These are phyloP conservation scores for Podospora comata DNA, from an alignment of 495 filamentous ascomycete species.

Conservation along the genomic window DNA sequence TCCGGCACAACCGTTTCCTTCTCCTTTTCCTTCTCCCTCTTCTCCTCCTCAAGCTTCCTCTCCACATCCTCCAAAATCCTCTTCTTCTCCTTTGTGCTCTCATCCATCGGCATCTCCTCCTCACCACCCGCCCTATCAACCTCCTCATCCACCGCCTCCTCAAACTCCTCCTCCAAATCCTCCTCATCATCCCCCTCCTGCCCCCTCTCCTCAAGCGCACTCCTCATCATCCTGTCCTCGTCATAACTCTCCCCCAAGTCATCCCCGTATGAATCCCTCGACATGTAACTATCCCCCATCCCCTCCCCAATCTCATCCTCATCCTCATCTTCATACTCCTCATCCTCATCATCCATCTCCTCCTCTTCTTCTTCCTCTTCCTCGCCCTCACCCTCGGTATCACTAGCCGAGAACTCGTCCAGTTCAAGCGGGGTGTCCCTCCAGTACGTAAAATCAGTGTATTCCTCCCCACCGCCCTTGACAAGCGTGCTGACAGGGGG, in stretches of 20 bases:
- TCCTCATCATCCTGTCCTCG: conserved; percentile 33
- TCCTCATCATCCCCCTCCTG: conserved; percentile 41
- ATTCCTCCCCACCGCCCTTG: conserved; percentile 76
- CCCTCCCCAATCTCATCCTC: conserved; percentile 42
- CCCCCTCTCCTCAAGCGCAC: conserved; percentile 29
- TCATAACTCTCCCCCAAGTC: conserved; percentile 42
- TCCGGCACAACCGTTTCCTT: conserved; percentile 33
- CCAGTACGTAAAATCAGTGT: conserved; percentile 89
- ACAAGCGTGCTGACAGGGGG: conserved; percentile 75
- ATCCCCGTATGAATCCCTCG: conserved; percentile 49
- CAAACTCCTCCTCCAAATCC: conserved; percentile 39
- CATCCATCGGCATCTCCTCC: conserved; percentile 19
- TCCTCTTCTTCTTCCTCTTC: conserved; percentile 53
- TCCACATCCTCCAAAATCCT: not conserved
- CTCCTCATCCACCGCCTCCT: conserved; percentile 25
- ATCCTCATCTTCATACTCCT: conserved; percentile 35
- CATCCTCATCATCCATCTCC: conserved; percentile 38
- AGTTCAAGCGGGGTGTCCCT: conserved; percentile 68
- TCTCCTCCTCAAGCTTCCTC: conserved; percentile 4
- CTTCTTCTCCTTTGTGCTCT: not conserved
- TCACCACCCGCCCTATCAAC: conserved; percentile 4
- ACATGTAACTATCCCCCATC: conserved; percentile 60
- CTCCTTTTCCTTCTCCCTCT: not conserved
- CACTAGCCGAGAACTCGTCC: conserved; percentile 76
- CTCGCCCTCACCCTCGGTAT: conserved; percentile 56